Percentiles rank a stretch among this genome's conserved stretches.
Evolutionary conservation across 345 rosid genomes (phyloP).

Genomic region (Salix suchowensis): DNA sequence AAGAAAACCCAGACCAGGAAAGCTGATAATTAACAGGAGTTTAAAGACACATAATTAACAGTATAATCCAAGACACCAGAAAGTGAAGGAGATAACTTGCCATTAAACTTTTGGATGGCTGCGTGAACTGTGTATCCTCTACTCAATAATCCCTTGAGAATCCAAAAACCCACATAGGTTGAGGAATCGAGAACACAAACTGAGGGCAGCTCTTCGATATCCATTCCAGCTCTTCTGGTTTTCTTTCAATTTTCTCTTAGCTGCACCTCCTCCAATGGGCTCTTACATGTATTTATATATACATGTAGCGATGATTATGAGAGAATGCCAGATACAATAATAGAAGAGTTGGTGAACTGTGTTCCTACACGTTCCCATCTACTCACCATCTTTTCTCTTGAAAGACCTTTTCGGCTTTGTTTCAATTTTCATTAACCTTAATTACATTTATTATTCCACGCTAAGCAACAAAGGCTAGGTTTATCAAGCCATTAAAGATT

Average conservation of each 20-base stretch:
- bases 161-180: slow-evolving; percentile 79
- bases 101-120: slow-evolving; percentile 53
- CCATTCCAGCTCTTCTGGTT: slow-evolving; percentile 16
- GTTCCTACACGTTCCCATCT: slow-evolving; percentile 57
- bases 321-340: slow-evolving; percentile 15
- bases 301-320: slow-evolving; percentile 3
- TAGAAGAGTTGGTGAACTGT: slow-evolving; percentile 58
- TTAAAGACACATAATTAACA: no score
- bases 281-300: slow-evolving; percentile 27
- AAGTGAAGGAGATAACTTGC: slow-evolving; percentile 18
- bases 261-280: background rate
- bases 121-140: slow-evolving; percentile 82
- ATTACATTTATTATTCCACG: background rate
- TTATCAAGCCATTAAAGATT: background rate
- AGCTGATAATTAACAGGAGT: background rate
- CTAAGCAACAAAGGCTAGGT: background rate
- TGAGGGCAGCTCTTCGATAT: slow-evolving; percentile 29
- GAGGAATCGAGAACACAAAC: slow-evolving; percentile 90
- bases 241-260: background rate
- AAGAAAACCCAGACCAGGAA: slow-evolving; percentile 1
- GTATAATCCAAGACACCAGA: background rate
- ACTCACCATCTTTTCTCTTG: slow-evolving; percentile 22
- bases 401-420: background rate
- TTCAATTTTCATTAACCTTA: background rate
- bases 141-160: slow-evolving; percentile 61